Evolutionary conservation across 2,329 filamentous ascomycete species (phyloP), one percentile per base, ranked within the genome.

Genomic region (Capronia americana): DNA sequence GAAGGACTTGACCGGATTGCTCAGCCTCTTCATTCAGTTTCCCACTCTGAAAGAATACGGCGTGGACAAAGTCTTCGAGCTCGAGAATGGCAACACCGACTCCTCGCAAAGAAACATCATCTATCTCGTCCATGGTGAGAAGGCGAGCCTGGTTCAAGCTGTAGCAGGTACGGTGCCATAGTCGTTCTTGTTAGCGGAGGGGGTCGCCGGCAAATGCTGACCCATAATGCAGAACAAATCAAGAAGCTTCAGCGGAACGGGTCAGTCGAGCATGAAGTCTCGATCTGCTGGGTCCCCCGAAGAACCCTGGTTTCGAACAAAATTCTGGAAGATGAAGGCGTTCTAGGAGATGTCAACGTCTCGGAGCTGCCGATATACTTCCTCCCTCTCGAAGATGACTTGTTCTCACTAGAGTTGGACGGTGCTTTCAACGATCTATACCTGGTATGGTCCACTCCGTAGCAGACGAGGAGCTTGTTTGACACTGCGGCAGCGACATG

Each of bases 41-140:
- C 94, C 94, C 24, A 94, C 92, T 10, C 86, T 97, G 17, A 92
- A 98, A 77, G 95, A 99, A 75, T 97, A 98, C 81, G 96, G 96
- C 32, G 93, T 99, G 72, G 93, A 98, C 79, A 96, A 96, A 79
- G 92, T 97, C 72, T 99, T 98, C 83, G 90, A 97, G 75, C 84
- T 99, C 55, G 95, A 99, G 79, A 98, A 97, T 80, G 88, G 90
- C 75, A 98, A 99, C 80, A 90, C 93, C 78, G 94, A 98, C 79
- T 91, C 92, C 20, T 96, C 90, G 75, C 95, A 98, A 81, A 89
- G 92, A 75, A 99, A 97, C 84, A 88, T 99, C 69, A 87, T 99
- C 72, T 99, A 98, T 81, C 87, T 99, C 72, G 91, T 93, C 20
- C 87, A 93, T 75, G 94, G 93, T 69, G 95, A 98, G 80, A 94